phyloP scores from a whole-genome alignment of 2,329 filamentous ascomycete species.

The Beauveria sp. region DNA sequence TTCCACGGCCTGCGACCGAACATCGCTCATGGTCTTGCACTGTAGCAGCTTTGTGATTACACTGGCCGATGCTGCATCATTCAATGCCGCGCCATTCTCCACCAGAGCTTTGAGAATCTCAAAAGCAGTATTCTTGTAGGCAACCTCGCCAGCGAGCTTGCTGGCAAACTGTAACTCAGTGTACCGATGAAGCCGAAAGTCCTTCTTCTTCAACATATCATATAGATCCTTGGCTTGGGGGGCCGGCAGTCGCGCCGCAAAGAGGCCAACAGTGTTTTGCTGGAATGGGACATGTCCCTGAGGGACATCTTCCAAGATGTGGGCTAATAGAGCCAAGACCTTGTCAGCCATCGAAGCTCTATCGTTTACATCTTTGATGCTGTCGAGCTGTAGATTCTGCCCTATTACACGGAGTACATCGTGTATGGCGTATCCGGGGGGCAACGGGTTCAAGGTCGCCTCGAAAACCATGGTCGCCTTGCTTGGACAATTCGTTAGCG shows the following conservation, averaged over 20 bases:
- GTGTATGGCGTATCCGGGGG: conserved; percentile 30
- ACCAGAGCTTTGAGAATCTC: conserved; percentile 32
- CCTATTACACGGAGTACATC: conserved; percentile 28
- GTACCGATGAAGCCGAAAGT: conserved; percentile 28
- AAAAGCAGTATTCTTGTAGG: conserved; percentile 35
- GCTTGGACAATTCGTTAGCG: conserved; percentile 25
- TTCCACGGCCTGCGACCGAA: conserved; percentile 14
- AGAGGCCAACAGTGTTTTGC: conserved; percentile 30
- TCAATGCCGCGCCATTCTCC: conserved; percentile 34
- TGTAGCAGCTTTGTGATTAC: conserved; percentile 53
- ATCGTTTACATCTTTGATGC: conserved; percentile 16
- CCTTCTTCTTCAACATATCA: conserved; percentile 21
- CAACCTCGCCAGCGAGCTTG: conserved; percentile 31
- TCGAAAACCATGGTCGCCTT: conserved; percentile 26
- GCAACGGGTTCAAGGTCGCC: conserved; percentile 28
- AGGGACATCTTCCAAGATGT: conserved; percentile 22
- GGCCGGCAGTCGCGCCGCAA: conserved; percentile 22
- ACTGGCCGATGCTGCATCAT: conserved; percentile 39
- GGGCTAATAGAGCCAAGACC: conserved; percentile 21
- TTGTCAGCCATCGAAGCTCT: conserved; percentile 21
- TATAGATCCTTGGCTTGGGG: conserved; percentile 29
- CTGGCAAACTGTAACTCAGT: conserved; percentile 42
- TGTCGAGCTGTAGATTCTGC: conserved; percentile 15
- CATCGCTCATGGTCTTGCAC: conserved; percentile 19
- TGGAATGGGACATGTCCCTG: conserved; percentile 26